A percentile compares a stretch with the other conserved stretches of the same genome.
These are phyloP conservation scores for Rhizopus microsporus DNA, from an alignment of 371 early-diverging fungal species.

Conservation along the genomic window DNA sequence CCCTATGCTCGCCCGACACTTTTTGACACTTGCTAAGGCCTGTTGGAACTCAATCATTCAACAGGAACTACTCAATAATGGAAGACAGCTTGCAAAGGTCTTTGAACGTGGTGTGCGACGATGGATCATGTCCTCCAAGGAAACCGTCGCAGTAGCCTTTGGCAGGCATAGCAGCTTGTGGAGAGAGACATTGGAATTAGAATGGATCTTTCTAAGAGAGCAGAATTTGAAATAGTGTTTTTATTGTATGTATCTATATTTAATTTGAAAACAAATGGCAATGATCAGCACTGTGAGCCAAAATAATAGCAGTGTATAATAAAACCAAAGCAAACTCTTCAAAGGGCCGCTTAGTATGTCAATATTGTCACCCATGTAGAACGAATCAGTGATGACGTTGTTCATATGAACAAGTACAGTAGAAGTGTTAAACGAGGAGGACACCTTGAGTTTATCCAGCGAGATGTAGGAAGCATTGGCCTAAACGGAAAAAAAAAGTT, in stretches of 20 bases:
- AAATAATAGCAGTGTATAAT: conserved; percentile 12
- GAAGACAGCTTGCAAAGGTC: conserved; percentile 28
- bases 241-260: neutral
- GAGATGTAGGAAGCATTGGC: too few relatives aligned
- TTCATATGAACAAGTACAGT: too few relatives aligned
- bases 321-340: conserved; percentile 14
- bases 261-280: conserved; percentile 16
- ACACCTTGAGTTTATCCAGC: too few relatives aligned
- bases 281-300: conserved; percentile 20
- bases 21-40: conserved; percentile 63
- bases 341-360: too few relatives aligned
- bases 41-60: conserved; percentile 62
- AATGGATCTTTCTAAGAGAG: conserved; percentile 50
- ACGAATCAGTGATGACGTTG: too few relatives aligned
- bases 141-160: conserved; percentile 32
- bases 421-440: too few relatives aligned
- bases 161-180: conserved; percentile 44
- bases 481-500: too few relatives aligned
- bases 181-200: conserved; percentile 46
- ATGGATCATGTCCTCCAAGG: conserved; percentile 46
- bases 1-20: conserved; percentile 71
- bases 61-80: conserved; percentile 25
- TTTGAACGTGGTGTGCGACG: conserved; percentile 43
- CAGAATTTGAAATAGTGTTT: conserved; percentile 33
- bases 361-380: too few relatives aligned